Percentiles rank a stretch among this genome's conserved stretches.
phyloP scores from a whole-genome alignment of 495 filamentous ascomycete species.

The Neurospora sp. region DNA sequence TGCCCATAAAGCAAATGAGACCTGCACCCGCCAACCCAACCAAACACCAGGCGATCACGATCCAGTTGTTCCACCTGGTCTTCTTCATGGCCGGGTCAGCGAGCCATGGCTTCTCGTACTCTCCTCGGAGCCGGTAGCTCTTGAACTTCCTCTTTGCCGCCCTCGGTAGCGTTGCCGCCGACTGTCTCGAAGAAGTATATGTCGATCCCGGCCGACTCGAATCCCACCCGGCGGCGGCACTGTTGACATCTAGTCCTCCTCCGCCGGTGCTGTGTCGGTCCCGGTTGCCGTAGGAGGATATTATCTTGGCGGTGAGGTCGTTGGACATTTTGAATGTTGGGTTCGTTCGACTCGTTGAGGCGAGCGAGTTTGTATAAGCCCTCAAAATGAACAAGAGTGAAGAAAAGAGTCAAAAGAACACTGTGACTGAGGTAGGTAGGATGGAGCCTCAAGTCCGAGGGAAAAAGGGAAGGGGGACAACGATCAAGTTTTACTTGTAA shows the following conservation, averaged over 20 bases:
- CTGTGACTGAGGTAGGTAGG: neutral
- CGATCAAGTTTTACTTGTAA: neutral
- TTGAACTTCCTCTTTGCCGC: conserved; percentile 15
- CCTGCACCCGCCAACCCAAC: conserved; percentile 19
- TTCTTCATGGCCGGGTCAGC: conserved; percentile 16
- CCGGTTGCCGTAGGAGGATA: neutral
- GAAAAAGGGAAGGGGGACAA: neutral
- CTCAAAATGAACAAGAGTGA: neutral
- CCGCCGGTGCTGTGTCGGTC: neutral
- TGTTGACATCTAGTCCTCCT: neutral
- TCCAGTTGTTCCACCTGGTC: conserved; percentile 22
- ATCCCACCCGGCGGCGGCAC: neutral
- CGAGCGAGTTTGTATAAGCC: neutral
- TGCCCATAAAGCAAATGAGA: conserved; percentile 17
- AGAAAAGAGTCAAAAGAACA: neutral
- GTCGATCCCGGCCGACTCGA: neutral
- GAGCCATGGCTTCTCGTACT: conserved; percentile 31
- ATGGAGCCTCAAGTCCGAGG: neutral
- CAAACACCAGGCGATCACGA: conserved; percentile 23
- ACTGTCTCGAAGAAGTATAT: conserved; percentile 1
- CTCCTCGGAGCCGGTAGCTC: conserved; percentile 24
- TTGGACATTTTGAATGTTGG: neutral
- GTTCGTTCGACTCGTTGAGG: neutral
- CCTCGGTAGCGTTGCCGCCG: neutral
- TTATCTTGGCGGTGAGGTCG: neutral